Base-by-base conservation (phyloP, 306 rosid genomes). In the Castanea crenata region DNA sequence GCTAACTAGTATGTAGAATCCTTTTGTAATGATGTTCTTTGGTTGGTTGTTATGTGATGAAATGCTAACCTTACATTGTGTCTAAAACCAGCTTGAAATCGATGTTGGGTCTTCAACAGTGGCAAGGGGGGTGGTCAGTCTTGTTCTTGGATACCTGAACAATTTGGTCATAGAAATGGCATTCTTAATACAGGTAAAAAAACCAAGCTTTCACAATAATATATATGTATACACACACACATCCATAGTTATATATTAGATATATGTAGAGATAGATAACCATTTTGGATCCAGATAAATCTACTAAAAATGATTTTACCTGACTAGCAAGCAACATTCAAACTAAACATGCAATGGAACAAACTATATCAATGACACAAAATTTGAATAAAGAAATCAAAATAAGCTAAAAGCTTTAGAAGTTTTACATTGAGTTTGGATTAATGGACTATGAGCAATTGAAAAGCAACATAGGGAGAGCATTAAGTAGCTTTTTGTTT, bases 101-200 rank as follows among this genome's bases (percentile, higher is more conserved):
- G 88, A 94, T 4, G 92, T 88, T 14, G 97, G 94, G 63, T 94
- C 97, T 69, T 94, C 98, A 57, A 92, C 98, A 0, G 90, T 92
- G 61, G 97, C 98, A 74, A 85, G 93, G 49, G 94, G 98, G 49
- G 97, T 94, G 80, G 89, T 67, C n/a, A 92, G 79, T 73, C 87
- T 94, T 84, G 93, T 94, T 87, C 93, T 94, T 79, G 98, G 98
- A 59, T 94, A 89, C 88, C 89, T 94, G 59, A 94, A 89, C 83
- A 92, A 92, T 73, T 87, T 94, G 93, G 92, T 94, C 55, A 85
- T 92, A 79, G 98, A 94, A 88, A 84, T 94, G 96, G 98, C 98
- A 57, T 94, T 92, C 78, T 83, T 94, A 83, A 88, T 94, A 79
- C 97, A 92, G 97, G 98, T 94, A 72, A 79, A 35, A 49, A 57